Conservation (phyloP, 1,139 yeast species). For the Schizosaccharomyces versatilis region DNA sequence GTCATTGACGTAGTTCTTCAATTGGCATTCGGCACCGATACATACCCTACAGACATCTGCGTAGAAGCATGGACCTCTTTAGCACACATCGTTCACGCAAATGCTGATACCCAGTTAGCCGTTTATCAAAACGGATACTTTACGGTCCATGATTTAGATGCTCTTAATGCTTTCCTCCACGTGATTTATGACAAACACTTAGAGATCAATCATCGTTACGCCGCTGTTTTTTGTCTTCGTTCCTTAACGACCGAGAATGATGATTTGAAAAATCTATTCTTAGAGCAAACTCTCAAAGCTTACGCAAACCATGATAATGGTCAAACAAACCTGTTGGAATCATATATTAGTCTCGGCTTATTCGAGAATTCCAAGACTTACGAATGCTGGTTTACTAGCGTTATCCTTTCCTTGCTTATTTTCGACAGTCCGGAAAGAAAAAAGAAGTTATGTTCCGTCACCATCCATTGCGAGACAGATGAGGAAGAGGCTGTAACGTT, state of each 20-base stretch:
- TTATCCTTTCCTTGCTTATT: constrained; percentile 40
- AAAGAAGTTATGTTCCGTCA: constrained; percentile 30
- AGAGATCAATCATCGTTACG: constrained; percentile 2
- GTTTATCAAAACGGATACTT: not conserved
- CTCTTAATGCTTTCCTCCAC: not conserved
- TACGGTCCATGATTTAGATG: not conserved
- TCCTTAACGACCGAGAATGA: constrained; percentile 38
- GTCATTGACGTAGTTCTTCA: constrained; percentile 4
- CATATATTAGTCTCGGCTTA: constrained; percentile 12
- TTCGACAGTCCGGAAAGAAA: constrained; percentile 31
- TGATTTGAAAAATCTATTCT: constrained; percentile 36
- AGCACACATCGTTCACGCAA: not conserved
- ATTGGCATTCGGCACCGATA: constrained; percentile 2
- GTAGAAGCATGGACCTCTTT: not conserved
- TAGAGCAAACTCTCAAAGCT: constrained; percentile 39
- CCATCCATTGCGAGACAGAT: constrained; percentile 17
- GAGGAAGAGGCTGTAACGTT: constrained; percentile 41
- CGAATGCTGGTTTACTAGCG: constrained; percentile 64
- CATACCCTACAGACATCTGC: constrained; percentile 4
- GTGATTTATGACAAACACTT: not conserved
- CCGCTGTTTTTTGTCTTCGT: constrained; percentile 7
- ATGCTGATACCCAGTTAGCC: not conserved
- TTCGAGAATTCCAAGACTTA: constrained; percentile 61
- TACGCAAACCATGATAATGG: constrained; percentile 16
- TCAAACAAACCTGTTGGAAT: constrained; percentile 6